phyloP scores from a whole-genome alignment of 768 basidiomycete genomes.

The Hemileccinum rubropunctum region DNA sequence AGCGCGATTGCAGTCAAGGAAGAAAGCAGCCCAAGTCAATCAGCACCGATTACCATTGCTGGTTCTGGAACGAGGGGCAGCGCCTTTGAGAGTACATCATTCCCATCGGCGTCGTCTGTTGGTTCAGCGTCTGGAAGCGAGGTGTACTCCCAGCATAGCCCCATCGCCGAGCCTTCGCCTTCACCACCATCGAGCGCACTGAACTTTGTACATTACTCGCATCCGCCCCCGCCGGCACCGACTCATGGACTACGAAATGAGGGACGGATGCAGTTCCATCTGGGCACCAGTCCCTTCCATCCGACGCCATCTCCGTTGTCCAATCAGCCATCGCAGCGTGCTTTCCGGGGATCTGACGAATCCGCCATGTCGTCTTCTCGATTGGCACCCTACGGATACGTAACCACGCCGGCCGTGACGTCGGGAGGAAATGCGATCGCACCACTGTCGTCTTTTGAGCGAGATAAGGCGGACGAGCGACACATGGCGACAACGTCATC shows the following conservation, averaged over 20 bases:
- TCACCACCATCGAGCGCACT: conserved; percentile 58
- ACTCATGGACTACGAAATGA: conserved; percentile 33
- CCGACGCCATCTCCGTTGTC: conserved; percentile 44
- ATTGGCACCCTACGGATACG: conserved; percentile 30
- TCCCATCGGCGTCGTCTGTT: conserved; percentile 44
- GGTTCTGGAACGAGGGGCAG: conserved; percentile 46
- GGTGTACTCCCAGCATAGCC: conserved; percentile 47
- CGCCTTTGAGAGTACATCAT: conserved; percentile 49
- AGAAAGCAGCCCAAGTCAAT: conserved; percentile 23
- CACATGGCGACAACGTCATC: conserved; percentile 46
- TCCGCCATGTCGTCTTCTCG: conserved; percentile 39
- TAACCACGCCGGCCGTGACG: conserved; percentile 38
- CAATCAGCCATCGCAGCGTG: conserved; percentile 27
- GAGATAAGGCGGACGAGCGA: conserved; percentile 53
- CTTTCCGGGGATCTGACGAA: conserved; percentile 37
- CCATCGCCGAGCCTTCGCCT: conserved; percentile 52
- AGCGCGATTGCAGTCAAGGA: conserved; percentile 26
- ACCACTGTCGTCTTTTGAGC: conserved; percentile 48
- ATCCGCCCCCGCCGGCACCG: conserved; percentile 35
- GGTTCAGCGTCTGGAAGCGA: conserved; percentile 60
- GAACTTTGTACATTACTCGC: conserved; percentile 59
- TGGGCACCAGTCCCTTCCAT: conserved; percentile 27
- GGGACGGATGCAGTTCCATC: conserved; percentile 27
- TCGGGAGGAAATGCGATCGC: conserved; percentile 28
- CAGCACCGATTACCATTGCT: conserved; percentile 40